phyloP scores from a whole-genome alignment of 148 eudicot genomes.

The Beta vulgaris region DNA sequence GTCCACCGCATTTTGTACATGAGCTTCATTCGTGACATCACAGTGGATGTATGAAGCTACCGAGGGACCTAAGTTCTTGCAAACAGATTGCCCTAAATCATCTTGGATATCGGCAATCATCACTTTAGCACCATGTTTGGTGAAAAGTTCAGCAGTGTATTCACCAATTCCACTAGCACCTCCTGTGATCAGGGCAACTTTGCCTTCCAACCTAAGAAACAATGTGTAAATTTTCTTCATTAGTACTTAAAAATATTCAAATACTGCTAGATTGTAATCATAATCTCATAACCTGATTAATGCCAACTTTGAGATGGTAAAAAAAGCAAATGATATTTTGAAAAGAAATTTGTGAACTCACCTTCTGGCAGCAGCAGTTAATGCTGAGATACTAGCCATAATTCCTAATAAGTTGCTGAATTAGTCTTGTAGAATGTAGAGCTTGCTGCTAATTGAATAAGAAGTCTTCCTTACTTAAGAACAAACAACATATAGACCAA shows the following conservation, averaged over 20 bases:
- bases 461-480: no score
- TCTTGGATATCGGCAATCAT: slow-evolving; percentile 40
- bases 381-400: slow-evolving; percentile 1
- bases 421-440: no score
- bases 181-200: slow-evolving; percentile 45
- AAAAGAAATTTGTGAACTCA: background rate
- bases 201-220: slow-evolving; percentile 32
- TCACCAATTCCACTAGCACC: slow-evolving; percentile 42
- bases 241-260: background rate
- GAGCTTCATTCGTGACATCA: slow-evolving; percentile 29
- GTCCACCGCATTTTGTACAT: slow-evolving; percentile 31
- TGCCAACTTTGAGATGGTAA: background rate
- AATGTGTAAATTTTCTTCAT: background rate
- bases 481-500: no score
- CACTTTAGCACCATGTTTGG: slow-evolving; percentile 34
- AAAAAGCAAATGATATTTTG: background rate
- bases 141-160: slow-evolving; percentile 26
- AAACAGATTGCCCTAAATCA: slow-evolving; percentile 28
- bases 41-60: slow-evolving; percentile 34
- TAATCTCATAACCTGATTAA: background rate
- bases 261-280: background rate
- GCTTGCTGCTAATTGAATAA: no score
- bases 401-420: background rate
- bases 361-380: slow-evolving; percentile 13
- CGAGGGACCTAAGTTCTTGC: slow-evolving; percentile 27